Evolutionary conservation across 2,329 filamentous ascomycete species (phyloP).

Genomic region (Zopfia rhizophila): DNA sequence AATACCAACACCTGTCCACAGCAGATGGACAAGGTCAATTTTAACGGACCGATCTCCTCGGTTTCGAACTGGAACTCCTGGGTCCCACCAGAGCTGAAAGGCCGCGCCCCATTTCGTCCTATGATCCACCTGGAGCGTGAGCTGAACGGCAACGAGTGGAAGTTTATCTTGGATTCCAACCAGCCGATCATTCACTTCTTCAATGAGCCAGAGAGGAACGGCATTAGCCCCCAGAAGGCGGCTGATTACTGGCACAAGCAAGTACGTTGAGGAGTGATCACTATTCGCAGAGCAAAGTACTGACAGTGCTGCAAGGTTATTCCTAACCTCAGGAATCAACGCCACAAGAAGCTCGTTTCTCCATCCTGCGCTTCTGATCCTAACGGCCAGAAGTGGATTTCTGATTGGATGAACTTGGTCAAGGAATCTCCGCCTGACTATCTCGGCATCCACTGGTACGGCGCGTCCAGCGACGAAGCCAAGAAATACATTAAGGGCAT

Average conservation of each 20-base stretch:
- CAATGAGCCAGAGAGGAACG: conserved; percentile 59
- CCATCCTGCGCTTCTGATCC: conserved; percentile 54
- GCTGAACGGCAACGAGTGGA: conserved; percentile 54
- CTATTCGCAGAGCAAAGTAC: not conserved
- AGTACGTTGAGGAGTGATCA: conserved; percentile 27
- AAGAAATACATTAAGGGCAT: conserved; percentile 51
- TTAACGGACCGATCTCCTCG: conserved; percentile 42
- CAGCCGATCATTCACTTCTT: conserved; percentile 56
- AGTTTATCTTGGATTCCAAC: conserved; percentile 38
- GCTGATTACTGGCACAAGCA: conserved; percentile 52
- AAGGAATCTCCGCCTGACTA: conserved; percentile 52
- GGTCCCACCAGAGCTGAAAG: conserved; percentile 51
- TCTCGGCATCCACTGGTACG: conserved; percentile 59
- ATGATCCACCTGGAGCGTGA: conserved; percentile 55
- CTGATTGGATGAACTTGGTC: conserved; percentile 54
- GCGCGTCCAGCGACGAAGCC: conserved; percentile 44
- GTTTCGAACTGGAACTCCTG: conserved; percentile 58
- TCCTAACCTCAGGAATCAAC: conserved; percentile 42
- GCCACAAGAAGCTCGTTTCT: conserved; percentile 50
- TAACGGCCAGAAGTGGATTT: conserved; percentile 54
- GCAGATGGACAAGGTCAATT: conserved; percentile 43
- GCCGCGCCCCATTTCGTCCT: conserved; percentile 53
- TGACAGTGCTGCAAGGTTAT: conserved; percentile 26
- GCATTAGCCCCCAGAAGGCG: conserved; percentile 48
- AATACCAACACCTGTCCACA: conserved; percentile 20